These are phyloP conservation scores for Crithidia fasciculata DNA, from an alignment of 208 protist genomes.

Conservation along the genomic window DNA sequence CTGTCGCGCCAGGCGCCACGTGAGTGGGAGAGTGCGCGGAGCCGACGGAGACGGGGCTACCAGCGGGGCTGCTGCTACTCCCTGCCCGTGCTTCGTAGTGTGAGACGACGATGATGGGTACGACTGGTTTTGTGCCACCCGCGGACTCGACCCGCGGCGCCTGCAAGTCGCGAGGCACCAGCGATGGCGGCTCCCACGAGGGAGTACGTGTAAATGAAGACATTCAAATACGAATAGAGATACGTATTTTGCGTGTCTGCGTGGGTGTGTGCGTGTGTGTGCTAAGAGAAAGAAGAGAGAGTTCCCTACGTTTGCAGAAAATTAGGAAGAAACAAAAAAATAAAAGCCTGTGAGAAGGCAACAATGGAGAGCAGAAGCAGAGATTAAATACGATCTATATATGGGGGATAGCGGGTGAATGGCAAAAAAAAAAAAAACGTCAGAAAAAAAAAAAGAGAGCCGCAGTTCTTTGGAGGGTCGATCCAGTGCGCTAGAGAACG, in stretches of 20 bases:
- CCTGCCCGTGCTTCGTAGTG: background rate
- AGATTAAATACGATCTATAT: background rate
- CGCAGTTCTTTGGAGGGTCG: background rate
- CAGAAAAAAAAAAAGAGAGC: background rate
- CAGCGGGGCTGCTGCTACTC: background rate
- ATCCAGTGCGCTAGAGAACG: too few relatives aligned
- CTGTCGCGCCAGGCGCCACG: background rate
- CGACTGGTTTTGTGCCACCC: too few relatives aligned
- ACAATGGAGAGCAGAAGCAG: too few relatives aligned
- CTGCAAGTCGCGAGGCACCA: background rate
- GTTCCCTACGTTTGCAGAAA: too few relatives aligned
- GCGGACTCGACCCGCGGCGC: background rate
- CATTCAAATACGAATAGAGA: background rate
- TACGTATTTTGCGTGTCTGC: too few relatives aligned
- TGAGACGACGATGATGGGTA: background rate
- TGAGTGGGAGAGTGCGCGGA: background rate
- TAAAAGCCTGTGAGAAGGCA: too few relatives aligned
- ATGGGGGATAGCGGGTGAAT: slow-evolving; percentile 5
- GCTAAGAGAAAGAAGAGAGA: too few relatives aligned
- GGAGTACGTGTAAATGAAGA: background rate
- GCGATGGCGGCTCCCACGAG: slow-evolving; percentile 5
- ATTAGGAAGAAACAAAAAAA: too few relatives aligned
- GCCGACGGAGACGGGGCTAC: background rate
- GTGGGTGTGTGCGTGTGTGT: too few relatives aligned
- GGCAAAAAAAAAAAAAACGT: background rate